Conservation (phyloP, 2,329 filamentous ascomycete species). For the Aotearoamyces nothofagi region DNA sequence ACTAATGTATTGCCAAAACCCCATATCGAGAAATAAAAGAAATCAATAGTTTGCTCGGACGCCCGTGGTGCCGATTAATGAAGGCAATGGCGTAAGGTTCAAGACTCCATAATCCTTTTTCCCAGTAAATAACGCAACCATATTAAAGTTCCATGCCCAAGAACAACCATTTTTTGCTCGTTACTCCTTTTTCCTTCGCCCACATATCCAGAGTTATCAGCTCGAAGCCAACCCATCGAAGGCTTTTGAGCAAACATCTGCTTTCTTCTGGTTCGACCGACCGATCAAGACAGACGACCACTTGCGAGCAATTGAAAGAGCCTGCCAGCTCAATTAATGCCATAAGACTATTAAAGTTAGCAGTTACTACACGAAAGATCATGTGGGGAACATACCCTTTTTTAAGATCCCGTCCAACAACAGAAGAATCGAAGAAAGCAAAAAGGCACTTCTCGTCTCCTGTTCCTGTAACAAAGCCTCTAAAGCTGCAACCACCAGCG, state of each 20-base stretch:
- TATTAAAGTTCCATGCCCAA: constrained; percentile 81
- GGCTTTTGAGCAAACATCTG: constrained; percentile 58
- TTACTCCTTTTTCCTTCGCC: constrained; percentile 45
- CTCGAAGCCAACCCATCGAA: constrained; percentile 89
- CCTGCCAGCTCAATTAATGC: constrained; percentile 80
- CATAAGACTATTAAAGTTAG: constrained; percentile 44
- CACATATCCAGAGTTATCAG: constrained; percentile 68
- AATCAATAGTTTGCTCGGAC: too few relatives aligned
- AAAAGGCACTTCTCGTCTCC: constrained; percentile 63
- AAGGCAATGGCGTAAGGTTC: too few relatives aligned
- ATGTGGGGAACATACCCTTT: constrained; percentile 50
- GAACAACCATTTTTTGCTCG: constrained; percentile 71
- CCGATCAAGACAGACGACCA: constrained; percentile 73
- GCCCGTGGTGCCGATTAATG: too few relatives aligned
- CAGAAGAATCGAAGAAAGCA: constrained; percentile 68
- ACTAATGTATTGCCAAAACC: too few relatives aligned
- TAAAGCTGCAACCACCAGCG: constrained; percentile 66
- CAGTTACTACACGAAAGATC: constrained; percentile 5
- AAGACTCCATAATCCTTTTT: too few relatives aligned
- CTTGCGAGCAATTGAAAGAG: constrained; percentile 57
- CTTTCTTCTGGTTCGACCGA: constrained; percentile 44
- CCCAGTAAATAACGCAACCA: too few relatives aligned
- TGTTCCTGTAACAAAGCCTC: constrained; percentile 66
- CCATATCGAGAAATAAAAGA: too few relatives aligned
- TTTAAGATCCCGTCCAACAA: constrained; percentile 67